A percentile compares a stretch with the other conserved stretches of the same genome.
Conservation (phyloP, 805 yeast species). For the Isabelozyma gotoi region DNA sequence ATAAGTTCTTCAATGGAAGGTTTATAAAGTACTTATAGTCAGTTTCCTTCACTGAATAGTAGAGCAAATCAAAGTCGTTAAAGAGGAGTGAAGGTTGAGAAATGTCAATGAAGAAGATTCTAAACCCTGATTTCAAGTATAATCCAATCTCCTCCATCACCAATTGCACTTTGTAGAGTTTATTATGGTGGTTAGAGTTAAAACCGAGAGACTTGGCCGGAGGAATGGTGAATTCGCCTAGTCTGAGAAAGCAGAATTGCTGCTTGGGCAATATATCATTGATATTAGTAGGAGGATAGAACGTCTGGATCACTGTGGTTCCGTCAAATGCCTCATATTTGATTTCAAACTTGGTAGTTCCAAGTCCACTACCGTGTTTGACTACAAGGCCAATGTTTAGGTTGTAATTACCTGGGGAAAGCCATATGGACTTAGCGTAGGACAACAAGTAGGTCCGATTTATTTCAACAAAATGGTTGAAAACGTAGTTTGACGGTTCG, state of each 20-base stretch:
- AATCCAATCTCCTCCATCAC: conserved; percentile 59
- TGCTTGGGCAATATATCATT: conserved; percentile 56
- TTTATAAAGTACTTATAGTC: conserved; percentile 45
- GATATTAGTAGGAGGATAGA: conserved; percentile 57
- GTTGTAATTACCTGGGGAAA: conserved; percentile 51
- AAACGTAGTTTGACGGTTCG: conserved; percentile 46
- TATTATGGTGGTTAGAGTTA: conserved; percentile 9
- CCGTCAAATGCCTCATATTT: conserved; percentile 25
- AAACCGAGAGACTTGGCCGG: no score
- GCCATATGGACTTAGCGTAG: conserved; percentile 43
- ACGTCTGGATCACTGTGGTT: conserved; percentile 31
- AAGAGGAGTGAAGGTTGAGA: conserved; percentile 39
- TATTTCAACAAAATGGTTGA: conserved; percentile 46
- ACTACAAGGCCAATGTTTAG: conserved; percentile 51
- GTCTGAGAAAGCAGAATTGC: conserved; percentile 47
- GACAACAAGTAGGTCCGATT: conserved; percentile 51
- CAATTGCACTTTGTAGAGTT: conserved; percentile 38
- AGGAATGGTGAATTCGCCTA: conserved; percentile 48
- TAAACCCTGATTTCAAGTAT: conserved; percentile 51
- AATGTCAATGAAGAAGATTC: conserved; percentile 44
- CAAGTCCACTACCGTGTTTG: conserved; percentile 56
- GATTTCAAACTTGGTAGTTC: conserved; percentile 56
- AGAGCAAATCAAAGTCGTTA: conserved; percentile 44
- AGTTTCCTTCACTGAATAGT: conserved; percentile 39
- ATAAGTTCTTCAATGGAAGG: conserved; percentile 45